Base-by-base conservation (phyloP, 805 yeast species). In the Starmerella sp. region DNA sequence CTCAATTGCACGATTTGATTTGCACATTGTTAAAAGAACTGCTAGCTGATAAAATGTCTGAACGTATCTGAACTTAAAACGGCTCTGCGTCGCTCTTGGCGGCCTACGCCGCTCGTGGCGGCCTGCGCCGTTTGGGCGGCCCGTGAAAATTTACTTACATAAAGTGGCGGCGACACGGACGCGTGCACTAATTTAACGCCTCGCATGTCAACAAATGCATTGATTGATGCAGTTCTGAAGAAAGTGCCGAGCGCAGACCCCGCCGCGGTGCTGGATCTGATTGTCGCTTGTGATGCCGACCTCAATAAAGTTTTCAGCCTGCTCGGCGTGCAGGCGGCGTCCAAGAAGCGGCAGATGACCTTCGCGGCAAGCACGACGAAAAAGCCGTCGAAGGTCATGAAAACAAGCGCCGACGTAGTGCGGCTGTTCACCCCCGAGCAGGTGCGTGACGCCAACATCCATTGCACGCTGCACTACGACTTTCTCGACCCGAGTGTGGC, bases 261-360 rank as follows among this genome's bases (percentile, higher is more conserved):
- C 5, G 72, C 66, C 2, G 66, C 70, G 0, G 65, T 82, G 4
- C 63, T 75, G 4, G 88, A 83, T 51, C 63, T 84, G 3, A 69
- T 84, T 11, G 51, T 74, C 0, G 68, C 77, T 0, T 81, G 85
- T 61, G 71, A 73, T 45, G 87, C 84, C 1, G 76, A 82, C 2
- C 42, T 81, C 1, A 65, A 67, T 8, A 55, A 65, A 9, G 77
- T 81, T 0, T 71, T 71, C 43, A 39, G 59, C 0, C 60, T 81
- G 29, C 64, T 82, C 14, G 68, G 66, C n/a, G 58, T 61, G 14
- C 53, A 55, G 37, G n/a, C 48, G 2, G 47, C 28, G 14, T 51
- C 44, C 6, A 36, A 15, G n/a, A 54, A 53, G 51, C 59, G 60
- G n/a, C 64, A 55, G 45, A 48, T 48, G 57, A 60, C 64, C 2